Percentiles rank a stretch among this genome's conserved stretches.
Conservation (phyloP, 805 yeast species). For the Kuraishia cidri region DNA sequence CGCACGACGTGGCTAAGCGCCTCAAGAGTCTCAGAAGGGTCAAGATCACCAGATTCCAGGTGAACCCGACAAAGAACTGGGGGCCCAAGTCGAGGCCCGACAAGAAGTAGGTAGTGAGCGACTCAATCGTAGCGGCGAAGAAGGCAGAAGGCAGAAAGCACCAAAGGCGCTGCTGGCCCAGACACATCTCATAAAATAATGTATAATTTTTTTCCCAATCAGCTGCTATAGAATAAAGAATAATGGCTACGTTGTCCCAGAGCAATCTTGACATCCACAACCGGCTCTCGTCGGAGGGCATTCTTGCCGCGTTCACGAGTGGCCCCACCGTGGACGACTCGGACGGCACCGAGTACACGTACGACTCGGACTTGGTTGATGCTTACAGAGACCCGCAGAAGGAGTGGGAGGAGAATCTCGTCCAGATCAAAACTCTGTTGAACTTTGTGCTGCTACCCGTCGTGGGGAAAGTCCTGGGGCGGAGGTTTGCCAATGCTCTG, state of each 20-base stretch:
- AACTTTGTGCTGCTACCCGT: slow-evolving; percentile 57
- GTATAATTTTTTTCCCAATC: no score
- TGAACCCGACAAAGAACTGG: slow-evolving; percentile 92
- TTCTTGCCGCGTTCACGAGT: no score
- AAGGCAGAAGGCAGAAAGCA: no score
- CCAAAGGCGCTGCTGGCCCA: no score
- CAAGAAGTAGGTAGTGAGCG: no score
- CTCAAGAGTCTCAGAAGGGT: slow-evolving; percentile 59
- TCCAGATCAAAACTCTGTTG: slow-evolving; percentile 48
- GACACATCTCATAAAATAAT: no score
- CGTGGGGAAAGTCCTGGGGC: slow-evolving; percentile 59
- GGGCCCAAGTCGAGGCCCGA: slow-evolving; percentile 88
- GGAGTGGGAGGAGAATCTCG: slow-evolving; percentile 67
- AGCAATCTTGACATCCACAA: slow-evolving; percentile 1
- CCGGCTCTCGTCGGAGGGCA: no score
- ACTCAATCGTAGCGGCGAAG: no score
- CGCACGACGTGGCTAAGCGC: slow-evolving; percentile 46
- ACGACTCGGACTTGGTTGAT: slow-evolving; percentile 16
- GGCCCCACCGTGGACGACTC: not conserved
- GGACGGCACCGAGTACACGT: slow-evolving; percentile 18
- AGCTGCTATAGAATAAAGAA: no score
- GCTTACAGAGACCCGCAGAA: slow-evolving; percentile 37
- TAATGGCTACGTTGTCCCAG: no score
- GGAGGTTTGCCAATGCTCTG: slow-evolving; percentile 37
- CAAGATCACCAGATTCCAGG: slow-evolving; percentile 82